phyloP scores from a whole-genome alignment of 345 rosid species.

The Adansonia digitata region DNA sequence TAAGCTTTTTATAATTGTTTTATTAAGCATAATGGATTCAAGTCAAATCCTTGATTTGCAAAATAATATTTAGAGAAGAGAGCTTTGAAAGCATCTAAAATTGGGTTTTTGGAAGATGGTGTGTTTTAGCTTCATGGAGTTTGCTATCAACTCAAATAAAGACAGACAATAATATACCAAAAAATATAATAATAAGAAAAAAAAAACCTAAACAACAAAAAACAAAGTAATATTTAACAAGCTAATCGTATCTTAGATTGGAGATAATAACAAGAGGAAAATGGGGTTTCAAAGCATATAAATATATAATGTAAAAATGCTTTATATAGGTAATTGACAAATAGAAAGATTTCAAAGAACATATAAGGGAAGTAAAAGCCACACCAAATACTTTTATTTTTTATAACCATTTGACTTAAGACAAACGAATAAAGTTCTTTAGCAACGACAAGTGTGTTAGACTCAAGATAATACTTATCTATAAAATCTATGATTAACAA shows the following conservation, averaged over 20 bases:
- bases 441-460: background rate
- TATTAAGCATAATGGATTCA: background rate
- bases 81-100: background rate
- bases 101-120: background rate
- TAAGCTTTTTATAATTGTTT: background rate
- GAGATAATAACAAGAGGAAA: slow-evolving; percentile 1
- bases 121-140: background rate
- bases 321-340: slow-evolving; percentile 4
- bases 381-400: background rate
- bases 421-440: slow-evolving; percentile 5
- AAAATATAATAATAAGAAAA: background rate
- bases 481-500: too few species aligned
- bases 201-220: background rate
- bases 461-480: too few species aligned
- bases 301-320: background rate
- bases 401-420: background rate
- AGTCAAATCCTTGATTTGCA: background rate
- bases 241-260: background rate
- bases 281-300: background rate
- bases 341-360: background rate
- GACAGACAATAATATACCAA: background rate
- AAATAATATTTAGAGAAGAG: background rate
- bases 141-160: background rate
- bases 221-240: background rate
- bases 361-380: background rate